These are phyloP conservation scores for Cyclotella cryptica DNA, from an alignment of 108 stramenopile genomes.

Conservation along the genomic window DNA sequence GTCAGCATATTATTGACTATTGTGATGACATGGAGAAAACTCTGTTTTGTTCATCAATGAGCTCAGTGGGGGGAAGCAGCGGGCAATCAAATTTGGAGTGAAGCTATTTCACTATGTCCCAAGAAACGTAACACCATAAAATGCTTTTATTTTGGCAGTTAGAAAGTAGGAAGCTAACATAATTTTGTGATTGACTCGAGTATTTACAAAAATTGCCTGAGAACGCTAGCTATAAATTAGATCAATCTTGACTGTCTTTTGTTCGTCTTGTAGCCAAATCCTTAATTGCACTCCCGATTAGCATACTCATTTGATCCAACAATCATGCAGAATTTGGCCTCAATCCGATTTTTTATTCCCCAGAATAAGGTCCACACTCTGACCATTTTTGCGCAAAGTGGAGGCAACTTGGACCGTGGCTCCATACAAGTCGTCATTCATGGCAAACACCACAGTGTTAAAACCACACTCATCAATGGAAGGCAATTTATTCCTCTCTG, in stretches of 20 bases:
- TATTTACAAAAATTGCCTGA: not conserved
- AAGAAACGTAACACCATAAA: conserved; percentile 72
- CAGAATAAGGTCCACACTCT: conserved; percentile 90
- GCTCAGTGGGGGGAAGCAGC: too few species aligned
- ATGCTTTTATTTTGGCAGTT: conserved; percentile 74
- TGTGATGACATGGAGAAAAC: too few species aligned
- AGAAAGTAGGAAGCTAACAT: too few species aligned
- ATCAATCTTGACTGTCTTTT: conserved; percentile 67
- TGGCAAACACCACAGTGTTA: too few species aligned
- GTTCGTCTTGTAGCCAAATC: too few species aligned
- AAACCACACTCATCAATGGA: too few species aligned
- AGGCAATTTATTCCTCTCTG: too few species aligned
- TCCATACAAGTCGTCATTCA: too few species aligned
- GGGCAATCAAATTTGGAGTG: too few species aligned
- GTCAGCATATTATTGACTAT: conserved; percentile 85
- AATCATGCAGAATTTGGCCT: conserved; percentile 85
- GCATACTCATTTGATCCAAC: conserved; percentile 90
- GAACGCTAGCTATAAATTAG: not conserved
- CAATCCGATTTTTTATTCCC: conserved; percentile 91
- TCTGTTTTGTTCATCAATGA: too few species aligned
- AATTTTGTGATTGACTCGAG: too few species aligned
- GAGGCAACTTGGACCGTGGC: conserved; percentile 72
- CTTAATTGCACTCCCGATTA: conserved; percentile 82
- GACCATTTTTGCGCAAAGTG: conserved; percentile 74
- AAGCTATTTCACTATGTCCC: too few species aligned